A percentile compares a stretch with the other conserved stretches of the same genome.
phyloP scores from a whole-genome alignment of 306 rosid species.

The Parietaria judaica region DNA sequence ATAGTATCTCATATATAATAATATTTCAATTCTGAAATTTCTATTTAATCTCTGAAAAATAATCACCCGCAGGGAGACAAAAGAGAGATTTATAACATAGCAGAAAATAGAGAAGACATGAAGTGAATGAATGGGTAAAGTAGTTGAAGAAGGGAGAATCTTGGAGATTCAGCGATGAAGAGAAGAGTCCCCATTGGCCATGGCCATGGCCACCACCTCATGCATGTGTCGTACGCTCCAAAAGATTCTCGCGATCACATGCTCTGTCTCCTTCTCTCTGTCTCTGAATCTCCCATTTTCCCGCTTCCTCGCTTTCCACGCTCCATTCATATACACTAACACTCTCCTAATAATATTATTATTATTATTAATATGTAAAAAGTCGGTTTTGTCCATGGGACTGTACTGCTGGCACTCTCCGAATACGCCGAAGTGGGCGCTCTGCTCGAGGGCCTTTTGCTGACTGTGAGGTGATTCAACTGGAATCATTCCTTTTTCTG shows the following conservation, averaged over 20 bases:
- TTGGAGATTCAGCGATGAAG: too few relatives aligned
- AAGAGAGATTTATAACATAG: too few relatives aligned
- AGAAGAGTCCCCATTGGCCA: not conserved
- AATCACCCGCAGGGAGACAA: too few relatives aligned
- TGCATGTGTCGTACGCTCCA: slow-evolving; percentile 18
- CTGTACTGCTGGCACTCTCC: not conserved
- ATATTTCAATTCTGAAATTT: too few relatives aligned
- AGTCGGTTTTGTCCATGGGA: not conserved
- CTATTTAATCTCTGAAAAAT: too few relatives aligned
- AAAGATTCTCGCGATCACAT: slow-evolving; percentile 40
- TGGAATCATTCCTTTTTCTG: not conserved
- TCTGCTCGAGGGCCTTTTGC: slow-evolving; percentile 3
- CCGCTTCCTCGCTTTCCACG: not conserved
- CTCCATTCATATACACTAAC: not conserved
- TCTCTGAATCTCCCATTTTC: slow-evolving; percentile 21
- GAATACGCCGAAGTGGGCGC: not conserved
- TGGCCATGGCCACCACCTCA: not conserved
- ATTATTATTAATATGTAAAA: not conserved
- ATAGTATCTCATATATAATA: too few relatives aligned
- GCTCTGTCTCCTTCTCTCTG: slow-evolving; percentile 16
- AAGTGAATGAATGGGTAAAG: too few relatives aligned
- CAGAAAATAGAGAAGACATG: too few relatives aligned
- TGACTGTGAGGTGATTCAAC: slow-evolving; percentile 4
- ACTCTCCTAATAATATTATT: not conserved
- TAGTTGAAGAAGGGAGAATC: too few relatives aligned